Conservation (phyloP, 768 basidiomycete genomes). For the Naganishia randhawae region DNA sequence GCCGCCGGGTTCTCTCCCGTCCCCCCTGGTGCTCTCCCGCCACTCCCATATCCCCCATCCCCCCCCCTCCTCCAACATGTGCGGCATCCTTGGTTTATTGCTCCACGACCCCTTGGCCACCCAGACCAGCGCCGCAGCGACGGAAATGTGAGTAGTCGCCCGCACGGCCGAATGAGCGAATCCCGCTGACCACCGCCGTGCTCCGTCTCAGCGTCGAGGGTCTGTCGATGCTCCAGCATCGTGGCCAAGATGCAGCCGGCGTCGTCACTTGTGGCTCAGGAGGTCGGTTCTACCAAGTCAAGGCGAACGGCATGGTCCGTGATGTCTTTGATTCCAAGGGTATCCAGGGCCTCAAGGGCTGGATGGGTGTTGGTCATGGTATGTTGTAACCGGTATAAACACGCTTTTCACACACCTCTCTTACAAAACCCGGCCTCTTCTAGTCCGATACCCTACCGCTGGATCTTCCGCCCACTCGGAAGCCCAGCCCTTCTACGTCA, state of each 20-base stretch:
- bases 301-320: slow-evolving; percentile 98
- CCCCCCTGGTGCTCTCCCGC: too few species aligned
- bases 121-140: slow-evolving; percentile 65
- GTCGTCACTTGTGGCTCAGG: slow-evolving; percentile 93
- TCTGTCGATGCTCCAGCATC: slow-evolving; percentile 87
- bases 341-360: slow-evolving; percentile 72
- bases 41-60: slow-evolving; percentile 48
- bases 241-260: slow-evolving; percentile 97
- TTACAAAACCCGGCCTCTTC: slow-evolving; percentile 26
- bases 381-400: slow-evolving; percentile 34
- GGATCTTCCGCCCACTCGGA: slow-evolving; percentile 95
- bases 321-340: slow-evolving; percentile 86
- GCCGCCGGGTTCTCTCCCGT: too few species aligned
- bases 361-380: slow-evolving; percentile 99
- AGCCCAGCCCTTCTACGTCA: slow-evolving; percentile 99
- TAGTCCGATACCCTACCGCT: slow-evolving; percentile 96
- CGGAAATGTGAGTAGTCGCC: slow-evolving; percentile 63
- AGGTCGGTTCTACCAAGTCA: slow-evolving; percentile 95
- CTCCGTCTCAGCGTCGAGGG: slow-evolving; percentile 61
- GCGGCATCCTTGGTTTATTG: slow-evolving; percentile 85
- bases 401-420: not conserved
- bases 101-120: slow-evolving; percentile 62
- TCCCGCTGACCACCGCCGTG: not conserved
- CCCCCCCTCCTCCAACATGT: slow-evolving; percentile 68
- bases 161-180: not conserved